These are phyloP conservation scores for Diutina pseudorugosa DNA, from an alignment of 1,139 yeast genomes.

Conservation along the genomic window DNA sequence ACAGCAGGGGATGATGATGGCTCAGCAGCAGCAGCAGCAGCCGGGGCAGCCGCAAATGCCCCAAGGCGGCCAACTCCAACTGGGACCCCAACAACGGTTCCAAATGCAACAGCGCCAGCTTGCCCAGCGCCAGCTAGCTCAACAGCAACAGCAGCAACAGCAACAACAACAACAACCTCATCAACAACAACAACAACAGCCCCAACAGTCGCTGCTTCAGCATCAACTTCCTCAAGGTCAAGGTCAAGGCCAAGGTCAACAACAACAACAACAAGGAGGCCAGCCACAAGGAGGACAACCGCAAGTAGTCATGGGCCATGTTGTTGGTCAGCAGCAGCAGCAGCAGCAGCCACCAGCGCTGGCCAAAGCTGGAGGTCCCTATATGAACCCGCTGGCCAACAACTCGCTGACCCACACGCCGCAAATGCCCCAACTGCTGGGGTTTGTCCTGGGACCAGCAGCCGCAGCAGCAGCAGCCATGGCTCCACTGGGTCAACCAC, in stretches of 20 bases:
- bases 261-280: too few relatives aligned
- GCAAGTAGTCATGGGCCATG: background rate
- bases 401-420: background rate
- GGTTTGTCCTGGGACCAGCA: background rate
- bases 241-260: background rate
- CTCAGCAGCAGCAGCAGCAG: constrained; percentile 5
- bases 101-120: constrained; percentile 2
- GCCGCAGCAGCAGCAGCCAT: too few relatives aligned
- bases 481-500: background rate
- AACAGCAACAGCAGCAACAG: background rate
- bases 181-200: constrained; percentile 7
- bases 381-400: background rate
- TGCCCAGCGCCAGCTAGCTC: background rate
- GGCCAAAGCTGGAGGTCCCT: constrained; percentile 1
- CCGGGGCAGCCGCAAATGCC: constrained; percentile 14
- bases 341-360: background rate
- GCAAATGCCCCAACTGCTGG: background rate
- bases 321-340: background rate
- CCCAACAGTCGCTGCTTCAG: constrained; percentile 7
- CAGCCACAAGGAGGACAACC: constrained; percentile 13
- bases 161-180: constrained; percentile 1
- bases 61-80: constrained; percentile 8
- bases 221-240: too few relatives aligned
- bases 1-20: constrained; percentile 5
- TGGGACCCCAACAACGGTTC: background rate